Conservation (phyloP, 1,139 yeast species). For the Kodamaea suecica region DNA sequence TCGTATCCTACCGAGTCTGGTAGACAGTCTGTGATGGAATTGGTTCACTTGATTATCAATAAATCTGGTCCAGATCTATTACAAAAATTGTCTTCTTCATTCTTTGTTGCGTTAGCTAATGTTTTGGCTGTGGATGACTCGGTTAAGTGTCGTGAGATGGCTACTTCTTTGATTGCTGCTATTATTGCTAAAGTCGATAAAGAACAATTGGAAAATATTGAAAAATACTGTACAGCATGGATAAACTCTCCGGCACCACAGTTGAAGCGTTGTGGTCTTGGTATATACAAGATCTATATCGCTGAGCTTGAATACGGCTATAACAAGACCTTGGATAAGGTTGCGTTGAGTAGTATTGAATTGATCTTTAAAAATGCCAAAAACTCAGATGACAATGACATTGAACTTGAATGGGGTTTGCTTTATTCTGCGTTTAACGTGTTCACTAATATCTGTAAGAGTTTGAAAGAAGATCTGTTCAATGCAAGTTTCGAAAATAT, state of each 20-base stretch:
- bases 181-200: slow-evolving; percentile 53
- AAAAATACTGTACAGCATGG: slow-evolving; percentile 68
- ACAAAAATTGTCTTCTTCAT: slow-evolving; percentile 62
- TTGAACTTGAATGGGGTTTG: slow-evolving; percentile 65
- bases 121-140: slow-evolving; percentile 77
- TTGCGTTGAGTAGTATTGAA: slow-evolving; percentile 38
- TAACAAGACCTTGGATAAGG: slow-evolving; percentile 35
- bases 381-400: slow-evolving; percentile 30
- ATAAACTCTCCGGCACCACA: slow-evolving; percentile 49
- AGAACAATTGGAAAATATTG: slow-evolving; percentile 45
- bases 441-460: slow-evolving; percentile 41
- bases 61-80: slow-evolving; percentile 66
- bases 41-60: slow-evolving; percentile 65
- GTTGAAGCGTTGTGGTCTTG: slow-evolving; percentile 74
- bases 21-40: slow-evolving; percentile 86
- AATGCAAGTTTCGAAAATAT: slow-evolving; percentile 25
- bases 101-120: slow-evolving; percentile 79
- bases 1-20: slow-evolving; percentile 86
- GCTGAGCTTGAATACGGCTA: slow-evolving; percentile 46
- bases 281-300: slow-evolving; percentile 64
- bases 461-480: slow-evolving; percentile 31
- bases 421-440: slow-evolving; percentile 65
- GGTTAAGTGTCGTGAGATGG: slow-evolving; percentile 83
- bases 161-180: slow-evolving; percentile 57
- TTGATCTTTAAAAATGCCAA: slow-evolving; percentile 34